phyloP scores from a whole-genome alignment of 2,329 filamentous ascomycete species.

The Podosphaera aphanis region DNA sequence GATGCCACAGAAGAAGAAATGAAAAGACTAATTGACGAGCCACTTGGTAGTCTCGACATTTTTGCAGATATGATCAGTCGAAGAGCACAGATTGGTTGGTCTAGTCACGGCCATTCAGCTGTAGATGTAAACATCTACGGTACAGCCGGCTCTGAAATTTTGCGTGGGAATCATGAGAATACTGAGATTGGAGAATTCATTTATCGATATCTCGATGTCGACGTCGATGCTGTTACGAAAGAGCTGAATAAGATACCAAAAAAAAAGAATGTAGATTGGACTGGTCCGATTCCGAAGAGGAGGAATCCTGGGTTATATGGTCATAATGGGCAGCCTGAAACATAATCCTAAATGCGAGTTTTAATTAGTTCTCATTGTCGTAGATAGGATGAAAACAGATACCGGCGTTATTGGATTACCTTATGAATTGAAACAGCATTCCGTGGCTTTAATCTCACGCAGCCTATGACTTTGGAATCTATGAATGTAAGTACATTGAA shows the following conservation, averaged over 20 bases:
- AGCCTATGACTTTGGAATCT: too few relatives aligned
- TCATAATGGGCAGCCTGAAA: too few relatives aligned
- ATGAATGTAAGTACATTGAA: too few relatives aligned
- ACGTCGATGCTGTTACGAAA: constrained; percentile 54
- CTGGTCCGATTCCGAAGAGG: background rate
- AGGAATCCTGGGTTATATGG: background rate
- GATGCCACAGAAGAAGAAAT: constrained; percentile 55
- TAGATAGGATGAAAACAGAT: too few relatives aligned
- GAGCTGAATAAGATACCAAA: constrained; percentile 26
- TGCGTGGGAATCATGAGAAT: constrained; percentile 82
- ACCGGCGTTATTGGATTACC: too few relatives aligned
- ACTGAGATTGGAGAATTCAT: constrained; percentile 76
- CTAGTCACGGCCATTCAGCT: constrained; percentile 75
- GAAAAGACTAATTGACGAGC: constrained; percentile 33
- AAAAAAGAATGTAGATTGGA: background rate
- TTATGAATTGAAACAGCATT: too few relatives aligned
- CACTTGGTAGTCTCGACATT: constrained; percentile 27
- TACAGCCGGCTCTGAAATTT: constrained; percentile 38
- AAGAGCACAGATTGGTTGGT: constrained; percentile 79
- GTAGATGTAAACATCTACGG: constrained; percentile 96
- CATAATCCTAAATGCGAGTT: too few relatives aligned
- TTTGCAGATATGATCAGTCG: constrained; percentile 75
- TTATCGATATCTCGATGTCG: constrained; percentile 51
- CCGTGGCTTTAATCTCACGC: too few relatives aligned
- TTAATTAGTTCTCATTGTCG: too few relatives aligned